Conservation (phyloP, 1,139 yeast genomes). For the Candida sanyaensis region DNA sequence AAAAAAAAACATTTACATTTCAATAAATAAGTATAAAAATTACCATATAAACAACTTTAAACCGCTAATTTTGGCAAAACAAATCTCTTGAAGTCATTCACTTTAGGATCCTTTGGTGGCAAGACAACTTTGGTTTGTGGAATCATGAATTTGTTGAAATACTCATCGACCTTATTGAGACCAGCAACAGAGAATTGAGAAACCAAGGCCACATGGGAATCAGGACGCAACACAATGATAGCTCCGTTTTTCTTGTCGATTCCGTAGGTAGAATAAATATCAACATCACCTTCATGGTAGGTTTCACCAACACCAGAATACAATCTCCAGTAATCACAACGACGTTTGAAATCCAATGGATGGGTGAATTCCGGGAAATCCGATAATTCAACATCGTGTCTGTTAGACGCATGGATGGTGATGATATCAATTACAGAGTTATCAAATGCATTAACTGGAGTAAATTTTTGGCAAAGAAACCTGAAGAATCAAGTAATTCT, state of each 20-base stretch:
- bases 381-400: conserved; percentile 21
- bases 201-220: conserved; percentile 30
- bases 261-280: conserved; percentile 23
- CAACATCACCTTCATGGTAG: conserved; percentile 12
- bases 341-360: conserved; percentile 24
- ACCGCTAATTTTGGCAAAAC: conserved; percentile 15
- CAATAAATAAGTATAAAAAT: too few species aligned
- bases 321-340: conserved; percentile 32
- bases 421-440: conserved; percentile 24
- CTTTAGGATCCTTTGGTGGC: conserved; percentile 5
- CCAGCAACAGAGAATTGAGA: conserved; percentile 18
- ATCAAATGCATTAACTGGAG: conserved; percentile 27
- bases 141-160: conserved; percentile 22
- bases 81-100: conserved; percentile 11
- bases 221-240: conserved; percentile 30
- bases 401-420: conserved; percentile 23
- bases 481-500: conserved; percentile 15
- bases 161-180: conserved; percentile 18
- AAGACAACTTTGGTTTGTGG: conserved; percentile 15
- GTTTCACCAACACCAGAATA: conserved; percentile 22
- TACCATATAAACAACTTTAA: neutral
- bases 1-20: too few species aligned
- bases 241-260: conserved; percentile 24
- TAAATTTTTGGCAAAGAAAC: conserved; percentile 21
- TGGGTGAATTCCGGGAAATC: conserved; percentile 30